phyloP scores from a whole-genome alignment of 2,329 filamentous ascomycete genomes.

The Cytospora paraplurivora region DNA sequence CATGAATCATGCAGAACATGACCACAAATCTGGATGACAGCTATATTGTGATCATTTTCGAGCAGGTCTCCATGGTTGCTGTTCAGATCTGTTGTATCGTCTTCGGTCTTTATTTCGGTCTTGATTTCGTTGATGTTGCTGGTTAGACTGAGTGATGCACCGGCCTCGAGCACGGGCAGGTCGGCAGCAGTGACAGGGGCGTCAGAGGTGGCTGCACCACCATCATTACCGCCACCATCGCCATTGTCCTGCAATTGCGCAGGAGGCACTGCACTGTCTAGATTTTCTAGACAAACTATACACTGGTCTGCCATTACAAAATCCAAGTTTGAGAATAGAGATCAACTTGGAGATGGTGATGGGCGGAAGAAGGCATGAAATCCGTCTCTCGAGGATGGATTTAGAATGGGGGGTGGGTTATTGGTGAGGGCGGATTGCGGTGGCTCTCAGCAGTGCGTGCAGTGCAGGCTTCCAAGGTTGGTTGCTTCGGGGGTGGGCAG shows the following conservation, averaged over 20 bases:
- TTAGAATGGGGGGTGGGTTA: constrained; percentile 1
- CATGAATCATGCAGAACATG: constrained; percentile 93
- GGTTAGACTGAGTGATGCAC: constrained; percentile 31
- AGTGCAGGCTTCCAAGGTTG: background rate
- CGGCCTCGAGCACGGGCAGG: constrained; percentile 30
- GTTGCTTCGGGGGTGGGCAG: constrained; percentile 1
- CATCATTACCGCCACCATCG: constrained; percentile 28
- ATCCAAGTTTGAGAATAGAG: constrained; percentile 40
- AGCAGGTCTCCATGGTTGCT: constrained; percentile 28
- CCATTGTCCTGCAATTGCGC: constrained; percentile 32
- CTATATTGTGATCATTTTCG: constrained; percentile 49
- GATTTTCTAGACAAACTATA: constrained; percentile 69
- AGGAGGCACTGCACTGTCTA: constrained; percentile 41
- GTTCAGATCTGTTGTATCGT: constrained; percentile 32
- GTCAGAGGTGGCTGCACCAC: constrained; percentile 23
- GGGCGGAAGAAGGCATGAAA: constrained; percentile 52
- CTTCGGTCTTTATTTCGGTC: constrained; percentile 30
- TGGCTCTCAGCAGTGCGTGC: constrained; percentile 4
- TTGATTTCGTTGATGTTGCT: constrained; percentile 35
- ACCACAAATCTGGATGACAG: constrained; percentile 73
- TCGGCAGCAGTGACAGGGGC: constrained; percentile 28
- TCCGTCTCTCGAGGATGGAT: constrained; percentile 29
- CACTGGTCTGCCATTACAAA: constrained; percentile 63
- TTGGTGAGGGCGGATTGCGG: constrained; percentile 1
- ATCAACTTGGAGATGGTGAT: constrained; percentile 39